Evolutionary conservation across 2,329 filamentous ascomycete species (phyloP).

Genomic region (Chaetomiaceae sp.): DNA sequence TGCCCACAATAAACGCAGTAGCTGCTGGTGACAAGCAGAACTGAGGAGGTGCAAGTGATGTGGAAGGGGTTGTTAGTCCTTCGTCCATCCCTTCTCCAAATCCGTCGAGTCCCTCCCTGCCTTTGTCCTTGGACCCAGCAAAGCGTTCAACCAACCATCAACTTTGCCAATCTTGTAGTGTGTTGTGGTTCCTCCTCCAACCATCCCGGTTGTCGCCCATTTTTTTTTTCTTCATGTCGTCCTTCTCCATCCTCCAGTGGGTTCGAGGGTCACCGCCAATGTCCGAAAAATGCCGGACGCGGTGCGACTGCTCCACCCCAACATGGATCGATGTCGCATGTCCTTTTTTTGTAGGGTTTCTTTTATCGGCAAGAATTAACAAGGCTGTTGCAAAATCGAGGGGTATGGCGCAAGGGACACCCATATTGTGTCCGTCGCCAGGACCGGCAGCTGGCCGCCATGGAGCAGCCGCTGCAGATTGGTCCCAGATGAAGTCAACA

Average conservation of each 20-base stretch:
- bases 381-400: constrained; percentile 17
- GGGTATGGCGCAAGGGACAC: constrained; percentile 17
- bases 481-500: constrained; percentile 12
- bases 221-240: constrained; percentile 1
- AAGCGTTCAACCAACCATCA: constrained; percentile 12
- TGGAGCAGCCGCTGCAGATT: constrained; percentile 14
- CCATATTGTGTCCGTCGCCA: constrained; percentile 7
- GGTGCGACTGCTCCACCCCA: constrained; percentile 8
- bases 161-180: constrained; percentile 20
- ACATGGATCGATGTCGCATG: constrained; percentile 11
- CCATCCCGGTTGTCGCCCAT: neutral
- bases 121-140: constrained; percentile 2
- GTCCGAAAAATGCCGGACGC: neutral
- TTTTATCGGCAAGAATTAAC: constrained; percentile 20
- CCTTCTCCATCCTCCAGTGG: neutral
- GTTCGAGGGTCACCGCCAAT: neutral
- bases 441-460: constrained; percentile 7
- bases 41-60: neutral
- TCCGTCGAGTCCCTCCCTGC: neutral
- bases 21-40: neutral
- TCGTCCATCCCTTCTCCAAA: constrained; percentile 2
- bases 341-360: constrained; percentile 20
- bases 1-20: neutral
- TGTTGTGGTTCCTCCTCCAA: neutral
- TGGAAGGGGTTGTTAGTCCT: neutral